A percentile compares a stretch with the other conserved stretches of the same genome.
phyloP scores from a whole-genome alignment of 768 basidiomycete species.

The Russula griseocarnosa region DNA sequence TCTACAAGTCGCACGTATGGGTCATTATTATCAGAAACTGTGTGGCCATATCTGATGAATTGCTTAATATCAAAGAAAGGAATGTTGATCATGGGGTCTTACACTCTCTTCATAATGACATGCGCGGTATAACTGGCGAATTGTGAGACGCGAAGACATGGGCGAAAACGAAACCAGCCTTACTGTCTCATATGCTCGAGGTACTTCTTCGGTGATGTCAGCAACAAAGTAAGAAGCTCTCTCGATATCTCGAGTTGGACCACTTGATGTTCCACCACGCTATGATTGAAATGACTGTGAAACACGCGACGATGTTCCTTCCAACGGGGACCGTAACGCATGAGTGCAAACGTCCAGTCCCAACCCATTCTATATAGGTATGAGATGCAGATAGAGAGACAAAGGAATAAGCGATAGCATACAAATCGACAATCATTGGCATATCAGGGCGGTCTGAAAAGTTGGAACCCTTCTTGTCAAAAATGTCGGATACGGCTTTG shows the following conservation, averaged over 20 bases:
- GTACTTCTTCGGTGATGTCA: constrained; percentile 26
- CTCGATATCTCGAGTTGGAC: constrained; percentile 24
- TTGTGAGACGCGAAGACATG: background rate
- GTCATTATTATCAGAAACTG: constrained; percentile 22
- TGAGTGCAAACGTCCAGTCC: constrained; percentile 29
- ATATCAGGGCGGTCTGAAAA: constrained; percentile 31
- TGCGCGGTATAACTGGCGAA: constrained; percentile 10
- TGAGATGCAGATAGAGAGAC: background rate
- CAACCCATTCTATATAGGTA: constrained; percentile 29
- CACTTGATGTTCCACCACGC: constrained; percentile 15
- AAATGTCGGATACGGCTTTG: constrained; percentile 29
- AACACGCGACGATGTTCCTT: constrained; percentile 30
- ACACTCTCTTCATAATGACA: constrained; percentile 22
- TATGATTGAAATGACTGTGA: constrained; percentile 28
- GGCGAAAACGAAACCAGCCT: background rate
- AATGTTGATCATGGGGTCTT: background rate
- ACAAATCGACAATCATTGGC: constrained; percentile 30
- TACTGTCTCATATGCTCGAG: constrained; percentile 23
- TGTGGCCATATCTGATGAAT: constrained; percentile 23
- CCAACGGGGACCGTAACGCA: constrained; percentile 30
- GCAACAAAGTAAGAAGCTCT: constrained; percentile 25
- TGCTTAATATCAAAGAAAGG: background rate
- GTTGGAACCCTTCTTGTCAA: constrained; percentile 30
- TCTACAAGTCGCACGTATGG: constrained; percentile 25
- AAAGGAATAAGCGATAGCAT: background rate